A percentile compares a stretch with the other conserved stretches of the same genome.
Evolutionary conservation across 768 basidiomycete species (phyloP).

Genomic region (Tylopilus balloui): DNA sequence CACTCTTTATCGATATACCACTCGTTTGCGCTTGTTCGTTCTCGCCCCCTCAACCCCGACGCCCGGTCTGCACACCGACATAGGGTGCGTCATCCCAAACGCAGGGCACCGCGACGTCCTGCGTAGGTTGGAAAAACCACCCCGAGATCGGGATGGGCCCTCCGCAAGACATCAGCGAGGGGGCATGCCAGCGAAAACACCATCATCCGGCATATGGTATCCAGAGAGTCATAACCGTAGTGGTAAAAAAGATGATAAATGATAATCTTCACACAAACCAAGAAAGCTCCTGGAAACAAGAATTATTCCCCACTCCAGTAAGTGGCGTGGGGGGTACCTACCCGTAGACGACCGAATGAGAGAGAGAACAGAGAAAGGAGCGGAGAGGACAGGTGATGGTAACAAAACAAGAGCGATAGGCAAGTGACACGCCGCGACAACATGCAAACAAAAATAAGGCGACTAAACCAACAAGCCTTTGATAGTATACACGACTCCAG

Average conservation of each 20-base stretch:
- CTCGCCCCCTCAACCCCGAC: constrained; percentile 11
- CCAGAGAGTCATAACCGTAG: background rate
- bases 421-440: background rate
- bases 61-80: constrained; percentile 8
- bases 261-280: constrained; percentile 1
- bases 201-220: background rate
- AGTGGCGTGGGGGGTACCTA: background rate
- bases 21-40: constrained; percentile 43
- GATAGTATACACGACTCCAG: constrained; percentile 7
- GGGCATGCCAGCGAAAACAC: background rate
- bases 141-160: background rate
- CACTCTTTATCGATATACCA: constrained; percentile 32
- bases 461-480: constrained; percentile 2
- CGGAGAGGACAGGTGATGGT: no score
- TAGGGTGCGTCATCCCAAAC: constrained; percentile 18
- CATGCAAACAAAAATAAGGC: background rate
- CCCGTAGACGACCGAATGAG: constrained; percentile 1
- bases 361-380: background rate
- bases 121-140: constrained; percentile 8
- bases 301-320: constrained; percentile 7
- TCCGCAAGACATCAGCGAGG: constrained; percentile 9
- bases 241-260: background rate
- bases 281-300: background rate
- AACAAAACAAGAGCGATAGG: background rate
- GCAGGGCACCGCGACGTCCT: background rate